Evolutionary conservation across 768 basidiomycete species (phyloP).

Genomic region (Mrakia gelida): DNA sequence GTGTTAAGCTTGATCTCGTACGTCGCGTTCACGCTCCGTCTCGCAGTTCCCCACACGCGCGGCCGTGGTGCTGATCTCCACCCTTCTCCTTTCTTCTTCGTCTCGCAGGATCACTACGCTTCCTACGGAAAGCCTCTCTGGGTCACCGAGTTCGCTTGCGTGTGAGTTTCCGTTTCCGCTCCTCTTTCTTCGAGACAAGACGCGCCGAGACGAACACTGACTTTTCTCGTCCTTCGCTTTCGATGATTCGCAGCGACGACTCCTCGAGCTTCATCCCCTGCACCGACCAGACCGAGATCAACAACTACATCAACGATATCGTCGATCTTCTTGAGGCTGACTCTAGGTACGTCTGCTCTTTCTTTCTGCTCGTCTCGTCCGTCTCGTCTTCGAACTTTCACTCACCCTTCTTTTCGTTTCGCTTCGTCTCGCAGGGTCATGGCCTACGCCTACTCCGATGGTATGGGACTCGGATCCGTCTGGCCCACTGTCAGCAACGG

Average conservation of each 20-base stretch:
- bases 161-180: constrained; percentile 38
- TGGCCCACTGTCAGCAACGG: constrained; percentile 41
- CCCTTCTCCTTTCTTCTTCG: not conserved
- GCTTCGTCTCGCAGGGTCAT: constrained; percentile 35
- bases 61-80: not conserved
- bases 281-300: constrained; percentile 44
- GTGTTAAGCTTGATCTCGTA: constrained; percentile 40
- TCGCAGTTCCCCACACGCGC: not conserved
- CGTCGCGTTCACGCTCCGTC: not conserved
- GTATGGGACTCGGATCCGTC: constrained; percentile 41
- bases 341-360: not conserved
- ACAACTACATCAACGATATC: constrained; percentile 44
- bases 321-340: constrained; percentile 43
- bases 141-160: constrained; percentile 33
- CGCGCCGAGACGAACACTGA: not conserved
- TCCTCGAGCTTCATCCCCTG: constrained; percentile 39
- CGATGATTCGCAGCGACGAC: constrained; percentile 36
- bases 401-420: not conserved
- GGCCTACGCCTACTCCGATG: constrained; percentile 44
- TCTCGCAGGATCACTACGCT: constrained; percentile 34
- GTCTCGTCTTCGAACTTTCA: not conserved
- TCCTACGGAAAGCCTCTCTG: constrained; percentile 29
- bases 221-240: not conserved
- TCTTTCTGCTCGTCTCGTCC: not conserved
- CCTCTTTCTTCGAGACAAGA: not conserved